Conservation (phyloP, 176 grass and related monocot species). For the Zea luxurians region DNA sequence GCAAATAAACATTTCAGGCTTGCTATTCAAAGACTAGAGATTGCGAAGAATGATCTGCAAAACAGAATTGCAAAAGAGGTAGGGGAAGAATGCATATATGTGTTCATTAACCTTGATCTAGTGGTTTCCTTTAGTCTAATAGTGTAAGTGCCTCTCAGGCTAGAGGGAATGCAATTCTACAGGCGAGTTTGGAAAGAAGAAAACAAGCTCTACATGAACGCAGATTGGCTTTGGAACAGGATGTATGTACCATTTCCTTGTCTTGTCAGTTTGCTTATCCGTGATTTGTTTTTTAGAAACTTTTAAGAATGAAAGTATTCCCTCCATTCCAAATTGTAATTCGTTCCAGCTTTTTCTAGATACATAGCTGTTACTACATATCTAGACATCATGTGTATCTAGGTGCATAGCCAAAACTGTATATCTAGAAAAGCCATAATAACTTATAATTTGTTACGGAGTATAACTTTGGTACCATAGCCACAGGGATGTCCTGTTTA, state of each 20-base stretch:
- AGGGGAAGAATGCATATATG: slow-evolving; percentile 23
- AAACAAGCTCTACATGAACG: slow-evolving; percentile 98
- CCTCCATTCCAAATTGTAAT: background rate
- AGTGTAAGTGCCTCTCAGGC: slow-evolving; percentile 54
- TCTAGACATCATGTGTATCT: too few relatives aligned
- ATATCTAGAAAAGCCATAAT: background rate
- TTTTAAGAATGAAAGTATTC: slow-evolving; percentile 18
- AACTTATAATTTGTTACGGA: background rate
- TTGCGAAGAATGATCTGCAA: slow-evolving; percentile 93
- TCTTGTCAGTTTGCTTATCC: slow-evolving; percentile 29
- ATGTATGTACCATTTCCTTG: slow-evolving; percentile 68
- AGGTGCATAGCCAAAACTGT: too few relatives aligned
- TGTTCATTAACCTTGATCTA: slow-evolving; percentile 5
- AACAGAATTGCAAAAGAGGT: slow-evolving; percentile 98
- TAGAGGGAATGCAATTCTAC: slow-evolving; percentile 95
- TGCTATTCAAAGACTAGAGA: slow-evolving; percentile 96
- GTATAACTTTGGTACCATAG: background rate
- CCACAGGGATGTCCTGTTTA: background rate
- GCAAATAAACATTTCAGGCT: slow-evolving; percentile 64
- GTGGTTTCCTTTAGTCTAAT: slow-evolving; percentile 44
- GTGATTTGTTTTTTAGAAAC: background rate
- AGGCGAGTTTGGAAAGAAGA: slow-evolving; percentile 98
- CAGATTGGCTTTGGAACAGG: slow-evolving; percentile 94
- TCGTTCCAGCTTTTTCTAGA: too few relatives aligned
- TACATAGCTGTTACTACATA: too few relatives aligned